These are phyloP conservation scores for Trichoderma simmonsii DNA, from an alignment of 2,329 filamentous ascomycete species.

Conservation along the genomic window DNA sequence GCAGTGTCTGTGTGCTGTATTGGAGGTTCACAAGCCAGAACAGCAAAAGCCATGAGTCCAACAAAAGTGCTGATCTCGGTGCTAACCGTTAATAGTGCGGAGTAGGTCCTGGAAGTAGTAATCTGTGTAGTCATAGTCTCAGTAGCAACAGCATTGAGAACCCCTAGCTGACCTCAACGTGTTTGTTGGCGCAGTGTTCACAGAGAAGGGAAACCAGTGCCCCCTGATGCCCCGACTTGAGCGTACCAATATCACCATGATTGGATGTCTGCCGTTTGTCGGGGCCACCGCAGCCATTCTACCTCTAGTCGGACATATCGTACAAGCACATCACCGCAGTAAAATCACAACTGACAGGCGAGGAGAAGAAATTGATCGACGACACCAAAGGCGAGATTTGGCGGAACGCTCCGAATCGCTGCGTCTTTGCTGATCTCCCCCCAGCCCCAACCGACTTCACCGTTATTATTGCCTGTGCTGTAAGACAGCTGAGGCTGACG, in stretches of 20 bases:
- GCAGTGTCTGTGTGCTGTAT: not conserved
- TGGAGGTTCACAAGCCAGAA: not conserved
- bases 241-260: not conserved
- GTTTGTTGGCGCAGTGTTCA: not conserved
- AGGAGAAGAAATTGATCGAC: slow-evolving; percentile 13
- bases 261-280: not conserved
- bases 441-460: not conserved
- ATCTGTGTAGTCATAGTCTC: not conserved
- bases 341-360: not conserved
- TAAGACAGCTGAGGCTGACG: slow-evolving; percentile 2
- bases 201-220: not conserved
- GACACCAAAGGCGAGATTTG: slow-evolving; percentile 5
- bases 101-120: not conserved
- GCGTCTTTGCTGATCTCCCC: slow-evolving; percentile 15
- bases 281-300: not conserved
- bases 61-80: not conserved
- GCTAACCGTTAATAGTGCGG: not conserved
- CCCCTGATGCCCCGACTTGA: not conserved
- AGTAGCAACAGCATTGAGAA: not conserved
- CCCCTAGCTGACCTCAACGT: not conserved
- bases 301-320: not conserved
- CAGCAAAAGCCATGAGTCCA: not conserved
- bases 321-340: slow-evolving; percentile 2
- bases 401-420: slow-evolving; percentile 16
- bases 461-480: not conserved